A percentile compares a stretch with the other conserved stretches of the same genome.
phyloP scores from a whole-genome alignment of 441 rosid species.

The Manihot esculenta region DNA sequence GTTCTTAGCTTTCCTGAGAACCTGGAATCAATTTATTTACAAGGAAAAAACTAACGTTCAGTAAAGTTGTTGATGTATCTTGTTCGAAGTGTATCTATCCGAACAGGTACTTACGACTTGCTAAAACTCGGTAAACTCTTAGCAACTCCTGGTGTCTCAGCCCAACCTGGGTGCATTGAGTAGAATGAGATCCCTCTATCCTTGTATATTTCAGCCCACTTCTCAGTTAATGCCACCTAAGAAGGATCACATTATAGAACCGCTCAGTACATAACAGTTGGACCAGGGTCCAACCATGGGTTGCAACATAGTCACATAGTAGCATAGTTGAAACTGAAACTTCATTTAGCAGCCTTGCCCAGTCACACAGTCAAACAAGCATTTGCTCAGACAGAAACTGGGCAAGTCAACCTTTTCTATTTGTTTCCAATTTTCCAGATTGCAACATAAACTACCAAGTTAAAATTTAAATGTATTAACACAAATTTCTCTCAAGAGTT shows the following conservation, averaged over 20 bases:
- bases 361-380: background rate
- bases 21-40: slow-evolving; percentile 36
- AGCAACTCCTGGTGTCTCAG: slow-evolving; percentile 81
- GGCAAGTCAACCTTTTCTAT: background rate
- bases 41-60: background rate
- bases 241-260: background rate
- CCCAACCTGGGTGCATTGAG: slow-evolving; percentile 98
- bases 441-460: background rate
- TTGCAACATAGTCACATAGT: no score
- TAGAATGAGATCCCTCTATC: slow-evolving; percentile 75
- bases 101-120: slow-evolving; percentile 39
- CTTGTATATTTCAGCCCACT: slow-evolving; percentile 68
- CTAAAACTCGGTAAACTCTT: slow-evolving; percentile 63
- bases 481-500: background rate
- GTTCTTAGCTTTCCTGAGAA: slow-evolving; percentile 75
- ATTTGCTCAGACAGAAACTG: background rate
- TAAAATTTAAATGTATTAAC: background rate
- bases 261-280: background rate
- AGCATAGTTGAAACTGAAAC: no score
- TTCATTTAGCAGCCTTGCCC: background rate
- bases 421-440: background rate
- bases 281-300: background rate
- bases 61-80: background rate
- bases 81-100: background rate
- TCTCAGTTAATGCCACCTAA: slow-evolving; percentile 78